Evolutionary conservation across 257 asterid genomes (phyloP).

Genomic region (Penstemon eatonii): DNA sequence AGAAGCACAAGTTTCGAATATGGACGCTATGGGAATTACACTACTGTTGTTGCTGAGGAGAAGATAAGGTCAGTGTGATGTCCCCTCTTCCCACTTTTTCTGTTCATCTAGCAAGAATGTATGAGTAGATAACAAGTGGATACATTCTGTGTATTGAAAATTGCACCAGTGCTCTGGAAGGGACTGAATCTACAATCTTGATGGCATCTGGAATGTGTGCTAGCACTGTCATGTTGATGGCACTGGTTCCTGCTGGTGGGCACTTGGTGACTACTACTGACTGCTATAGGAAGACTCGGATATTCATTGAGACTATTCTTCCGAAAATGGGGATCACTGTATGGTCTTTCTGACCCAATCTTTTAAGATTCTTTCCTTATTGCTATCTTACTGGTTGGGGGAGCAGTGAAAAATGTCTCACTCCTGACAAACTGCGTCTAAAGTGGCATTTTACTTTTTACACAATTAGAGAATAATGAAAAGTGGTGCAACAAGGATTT

Average conservation of each 20-base stretch:
- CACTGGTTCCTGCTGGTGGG: conserved; percentile 93
- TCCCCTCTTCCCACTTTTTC: conserved; percentile 2
- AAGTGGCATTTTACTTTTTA: conserved; percentile 13
- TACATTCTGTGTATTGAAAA: conserved; percentile 24
- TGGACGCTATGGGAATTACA: conserved; percentile 90
- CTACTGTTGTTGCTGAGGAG: conserved; percentile 81
- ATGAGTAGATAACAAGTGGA: conserved; percentile 15
- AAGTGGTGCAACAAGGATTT: not conserved
- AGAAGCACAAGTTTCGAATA: conserved; percentile 76
- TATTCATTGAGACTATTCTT: conserved; percentile 77
- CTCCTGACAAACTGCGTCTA: not conserved
- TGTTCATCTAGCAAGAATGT: conserved; percentile 14
- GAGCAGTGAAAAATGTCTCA: conserved; percentile 3
- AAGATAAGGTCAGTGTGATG: conserved; percentile 64
- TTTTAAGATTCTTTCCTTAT: not conserved
- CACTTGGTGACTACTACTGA: conserved; percentile 90
- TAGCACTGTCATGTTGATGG: conserved; percentile 80
- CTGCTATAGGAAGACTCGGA: conserved; percentile 86
- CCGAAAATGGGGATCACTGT: conserved; percentile 93
- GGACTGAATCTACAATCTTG: conserved; percentile 80
- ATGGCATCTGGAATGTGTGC: conserved; percentile 95
- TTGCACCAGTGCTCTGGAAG: conserved; percentile 84
- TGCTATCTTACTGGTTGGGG: not conserved
- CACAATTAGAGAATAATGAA: not conserved
- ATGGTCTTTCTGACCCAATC: conserved; percentile 37